Base-by-base conservation (phyloP, 2,329 filamentous ascomycete species). In the Ceratocystis smalleyi region DNA sequence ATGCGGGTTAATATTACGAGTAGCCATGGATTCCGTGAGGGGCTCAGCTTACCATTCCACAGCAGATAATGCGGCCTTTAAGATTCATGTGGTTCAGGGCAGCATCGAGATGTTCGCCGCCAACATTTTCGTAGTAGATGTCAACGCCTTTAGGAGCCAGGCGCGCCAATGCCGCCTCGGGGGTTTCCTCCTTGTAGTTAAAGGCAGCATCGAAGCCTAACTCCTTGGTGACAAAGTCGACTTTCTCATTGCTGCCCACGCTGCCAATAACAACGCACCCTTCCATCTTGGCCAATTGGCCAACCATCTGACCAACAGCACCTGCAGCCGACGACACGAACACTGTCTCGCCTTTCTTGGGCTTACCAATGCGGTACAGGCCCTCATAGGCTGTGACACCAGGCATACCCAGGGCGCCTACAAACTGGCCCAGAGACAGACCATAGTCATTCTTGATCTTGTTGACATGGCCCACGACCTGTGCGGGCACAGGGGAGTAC, bases 151-250 rank as follows among this genome's bases (percentile, higher is more conserved):
- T 74, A 0, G 89, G 88, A 0, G 87, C 87, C 19, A 94, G 79
- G 65, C 87, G 80, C 68, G 78, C 74, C 64, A 95, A 78, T 0
- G 88, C 89, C 10, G 86, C 85, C 0, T 75, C 71, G 0, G 88
- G 81, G 69, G 80, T 82, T 76, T 94, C 88, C 69, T 83, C 91
- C 81, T 94, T 92, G 80, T 95, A 95, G 79, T 95, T 94, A 77
- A 92, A 94, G 7, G 85, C 89, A 17, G 69, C 75, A 64, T 82
- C 79, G 68, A 78, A 81, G 7, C 79, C 79, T 1, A 82, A 75
- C 70, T 80, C 76, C 64, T 77, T 74, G 54, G 69, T 71, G 62
- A 81, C 73, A 73, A 84, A 94, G 22, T 87, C 82, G 27, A 91
- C 78, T 78, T 95, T 95, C 71, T 87, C 85, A 70, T 91, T 86